Base-by-base conservation (phyloP, 176 grass and related monocot species). In the Coix lacrymajobi region DNA sequence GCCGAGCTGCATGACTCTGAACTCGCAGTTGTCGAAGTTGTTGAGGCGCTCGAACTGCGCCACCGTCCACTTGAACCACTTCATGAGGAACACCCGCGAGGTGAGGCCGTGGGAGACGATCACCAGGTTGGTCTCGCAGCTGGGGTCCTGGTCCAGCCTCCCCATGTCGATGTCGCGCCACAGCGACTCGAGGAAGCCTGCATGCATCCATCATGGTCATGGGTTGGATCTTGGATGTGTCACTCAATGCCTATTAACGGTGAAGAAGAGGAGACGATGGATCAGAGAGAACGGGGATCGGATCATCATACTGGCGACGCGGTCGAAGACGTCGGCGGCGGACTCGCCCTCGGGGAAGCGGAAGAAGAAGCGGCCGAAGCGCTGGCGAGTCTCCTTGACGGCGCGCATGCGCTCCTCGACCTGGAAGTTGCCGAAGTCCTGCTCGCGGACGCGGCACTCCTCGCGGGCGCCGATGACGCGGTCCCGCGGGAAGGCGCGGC, bases 11-110 rank as follows among this genome's bases (percentile, higher is more conserved):
- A 99, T 99, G 12, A 99, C 89, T 24, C 96, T 78, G 80, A 92
- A 85, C 63, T 99, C 93, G 64, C 89, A 93, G 87, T 99, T 96
- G n/a, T 87, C 89, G 41, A 89, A 85, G 77, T 99, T 99, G 89
- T 96, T 96, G 77, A 99, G 93, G 15, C 34, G 73, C 91, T 96
- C 96, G 69, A 96, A 99, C 87, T 99, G 93, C 24, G 90, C 91
- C 37, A 92, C 96, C 10, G 96, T 93, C 96, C 96, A 99, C 89
- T 99, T 99, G 93, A 99, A 99, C 96, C 96, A 99, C 66, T 99
- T 99, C 96, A 96, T 99, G 33, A 99, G 89, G 89, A 99, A 99
- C 24, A 99, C 93, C 10, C 93, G 78, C 31, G 91, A 93, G 6
- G 93, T 93, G 66, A 99, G 87, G 2, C 96, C 96, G 80, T 99